A percentile compares a stretch with the other conserved stretches of the same genome.
Evolutionary conservation across 495 filamentous ascomycete species (phyloP).

Genomic region (Daldinia decipiens): DNA sequence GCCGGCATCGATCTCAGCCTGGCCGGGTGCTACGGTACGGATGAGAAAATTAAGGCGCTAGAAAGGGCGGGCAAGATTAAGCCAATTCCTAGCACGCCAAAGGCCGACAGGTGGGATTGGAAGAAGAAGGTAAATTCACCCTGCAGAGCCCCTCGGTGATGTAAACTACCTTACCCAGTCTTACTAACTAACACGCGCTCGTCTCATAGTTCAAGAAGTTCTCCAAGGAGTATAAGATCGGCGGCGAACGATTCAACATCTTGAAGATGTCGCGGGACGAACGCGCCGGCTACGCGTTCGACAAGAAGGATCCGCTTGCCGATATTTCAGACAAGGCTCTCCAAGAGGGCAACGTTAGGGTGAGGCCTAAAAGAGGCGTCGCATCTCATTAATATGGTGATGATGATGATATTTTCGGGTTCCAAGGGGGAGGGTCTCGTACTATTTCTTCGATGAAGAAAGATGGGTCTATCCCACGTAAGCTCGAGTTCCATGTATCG

Average conservation of each 20-base stretch:
- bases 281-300: conserved; percentile 28
- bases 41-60: conserved; percentile 21
- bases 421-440: conserved; percentile 7
- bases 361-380: conserved; percentile 28
- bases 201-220: conserved; percentile 34
- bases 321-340: conserved; percentile 36
- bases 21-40: conserved; percentile 36
- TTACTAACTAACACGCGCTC: conserved; percentile 10
- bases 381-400: conserved; percentile 1
- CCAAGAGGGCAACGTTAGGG: conserved; percentile 31
- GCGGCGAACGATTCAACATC: conserved; percentile 37
- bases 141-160: not conserved
- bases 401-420: conserved; percentile 8
- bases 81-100: conserved; percentile 22
- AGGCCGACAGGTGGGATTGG: conserved; percentile 37
- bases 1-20: conserved; percentile 32
- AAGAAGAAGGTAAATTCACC: conserved; percentile 27
- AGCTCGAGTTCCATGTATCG: conserved; percentile 21
- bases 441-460: not conserved
- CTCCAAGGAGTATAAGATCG: conserved; percentile 36
- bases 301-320: conserved; percentile 40
- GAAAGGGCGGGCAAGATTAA: conserved; percentile 36
- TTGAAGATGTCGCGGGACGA: conserved; percentile 35
- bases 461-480: conserved; percentile 6
- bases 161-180: not conserved